Conservation (phyloP, 2,329 filamentous ascomycete genomes). For the Fusarium sambucinum region DNA sequence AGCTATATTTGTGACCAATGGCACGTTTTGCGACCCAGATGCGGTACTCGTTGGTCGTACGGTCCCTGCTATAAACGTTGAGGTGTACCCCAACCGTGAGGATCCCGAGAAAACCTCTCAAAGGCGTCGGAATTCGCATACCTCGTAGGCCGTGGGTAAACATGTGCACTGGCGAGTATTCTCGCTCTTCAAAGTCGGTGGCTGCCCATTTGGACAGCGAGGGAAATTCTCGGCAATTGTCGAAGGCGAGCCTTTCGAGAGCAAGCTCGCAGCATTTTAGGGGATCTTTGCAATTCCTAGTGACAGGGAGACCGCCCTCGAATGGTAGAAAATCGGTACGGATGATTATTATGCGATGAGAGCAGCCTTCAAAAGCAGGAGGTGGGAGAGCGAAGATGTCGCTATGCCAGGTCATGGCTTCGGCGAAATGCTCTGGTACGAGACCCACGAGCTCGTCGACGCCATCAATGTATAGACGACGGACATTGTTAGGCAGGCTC, state of each 20-base stretch:
- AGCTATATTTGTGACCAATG: slow-evolving; percentile 45
- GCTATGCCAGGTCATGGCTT: background rate
- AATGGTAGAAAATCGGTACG: background rate
- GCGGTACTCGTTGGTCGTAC: slow-evolving; percentile 36
- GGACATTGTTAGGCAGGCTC: slow-evolving; percentile 4
- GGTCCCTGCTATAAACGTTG: slow-evolving; percentile 52
- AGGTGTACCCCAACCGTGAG: slow-evolving; percentile 55
- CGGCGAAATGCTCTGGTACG: slow-evolving; percentile 25
- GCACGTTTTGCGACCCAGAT: slow-evolving; percentile 54
- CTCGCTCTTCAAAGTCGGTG: slow-evolving; percentile 29
- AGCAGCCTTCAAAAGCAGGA: background rate
- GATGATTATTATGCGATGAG: slow-evolving; percentile 24
- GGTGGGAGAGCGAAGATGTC: background rate
- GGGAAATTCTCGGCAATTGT: slow-evolving; percentile 43
- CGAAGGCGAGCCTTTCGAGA: slow-evolving; percentile 30
- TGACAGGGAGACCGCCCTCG: background rate
- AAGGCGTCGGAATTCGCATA: slow-evolving; percentile 50
- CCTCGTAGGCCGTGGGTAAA: slow-evolving; percentile 11
- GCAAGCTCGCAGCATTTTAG: slow-evolving; percentile 2
- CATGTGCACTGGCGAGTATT: slow-evolving; percentile 50
- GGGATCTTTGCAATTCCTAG: background rate
- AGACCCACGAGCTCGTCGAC: slow-evolving; percentile 40
- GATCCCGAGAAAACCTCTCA: slow-evolving; percentile 53
- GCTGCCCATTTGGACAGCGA: slow-evolving; percentile 47
- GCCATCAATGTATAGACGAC: slow-evolving; percentile 36